Evolutionary conservation across 2,329 filamentous ascomycete species (phyloP).

Genomic region (Cladobotryum protrusum): DNA sequence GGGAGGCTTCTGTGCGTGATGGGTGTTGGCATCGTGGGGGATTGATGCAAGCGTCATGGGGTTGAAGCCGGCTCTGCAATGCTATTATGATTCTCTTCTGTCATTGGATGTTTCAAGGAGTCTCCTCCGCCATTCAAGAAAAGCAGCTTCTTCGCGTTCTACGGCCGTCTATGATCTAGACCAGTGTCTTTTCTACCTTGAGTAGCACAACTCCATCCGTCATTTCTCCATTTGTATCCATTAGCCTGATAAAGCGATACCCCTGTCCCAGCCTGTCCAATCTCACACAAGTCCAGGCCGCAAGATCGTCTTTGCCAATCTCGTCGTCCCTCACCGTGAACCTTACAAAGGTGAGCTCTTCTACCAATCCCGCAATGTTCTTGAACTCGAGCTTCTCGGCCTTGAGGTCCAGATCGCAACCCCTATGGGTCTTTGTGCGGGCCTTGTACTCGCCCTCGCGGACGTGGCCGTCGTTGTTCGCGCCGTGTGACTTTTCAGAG

Average conservation of each 20-base stretch:
- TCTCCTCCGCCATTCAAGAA: neutral
- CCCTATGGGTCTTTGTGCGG: constrained; percentile 51
- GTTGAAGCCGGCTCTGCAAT: too few relatives aligned
- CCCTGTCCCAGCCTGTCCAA: constrained; percentile 74
- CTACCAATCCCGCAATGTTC: constrained; percentile 50
- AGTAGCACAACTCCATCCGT: constrained; percentile 68
- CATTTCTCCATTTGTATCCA: constrained; percentile 60
- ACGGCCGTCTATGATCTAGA: constrained; percentile 4
- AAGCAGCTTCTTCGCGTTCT: neutral
- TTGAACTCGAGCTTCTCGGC: constrained; percentile 54
- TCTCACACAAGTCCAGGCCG: constrained; percentile 83
- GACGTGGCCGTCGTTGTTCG: constrained; percentile 35
- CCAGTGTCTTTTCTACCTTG: constrained; percentile 58
- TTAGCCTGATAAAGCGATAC: constrained; percentile 69
- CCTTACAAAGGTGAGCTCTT: constrained; percentile 66
- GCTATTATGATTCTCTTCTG: too few relatives aligned
- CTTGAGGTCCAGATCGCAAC: constrained; percentile 57
- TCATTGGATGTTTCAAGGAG: neutral
- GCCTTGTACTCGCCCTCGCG: constrained; percentile 48
- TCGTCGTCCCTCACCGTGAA: constrained; percentile 88
- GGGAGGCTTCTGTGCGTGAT: too few relatives aligned
- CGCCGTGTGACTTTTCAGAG: constrained; percentile 37
- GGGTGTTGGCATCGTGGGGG: too few relatives aligned
- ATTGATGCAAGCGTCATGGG: too few relatives aligned
- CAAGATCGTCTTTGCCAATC: constrained; percentile 68